A percentile compares a stretch with the other conserved stretches of the same genome.
Conservation (phyloP, 2,329 filamentous ascomycete species). For the Geosmithia putterillii region DNA sequence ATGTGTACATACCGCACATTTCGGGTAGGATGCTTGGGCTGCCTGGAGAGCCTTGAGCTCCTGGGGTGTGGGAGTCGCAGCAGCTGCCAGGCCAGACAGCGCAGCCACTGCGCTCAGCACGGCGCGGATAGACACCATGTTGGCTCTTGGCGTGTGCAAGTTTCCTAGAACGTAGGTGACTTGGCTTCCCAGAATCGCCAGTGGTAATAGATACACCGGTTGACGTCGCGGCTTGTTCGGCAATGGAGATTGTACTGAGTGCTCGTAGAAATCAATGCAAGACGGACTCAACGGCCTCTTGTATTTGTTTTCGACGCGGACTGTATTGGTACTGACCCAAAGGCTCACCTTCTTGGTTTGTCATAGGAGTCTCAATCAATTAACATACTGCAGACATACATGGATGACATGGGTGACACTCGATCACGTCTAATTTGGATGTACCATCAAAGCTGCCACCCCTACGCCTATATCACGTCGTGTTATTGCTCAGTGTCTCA, state of each 20-base stretch:
- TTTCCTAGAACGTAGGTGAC: not conserved
- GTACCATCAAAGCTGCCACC: not conserved
- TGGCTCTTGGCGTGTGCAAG: not conserved
- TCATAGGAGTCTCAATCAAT: too few relatives aligned
- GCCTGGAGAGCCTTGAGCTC: not conserved
- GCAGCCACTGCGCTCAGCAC: constrained; percentile 1
- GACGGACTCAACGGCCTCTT: not conserved
- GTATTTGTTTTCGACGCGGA: not conserved
- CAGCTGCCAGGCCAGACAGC: constrained; percentile 3
- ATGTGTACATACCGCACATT: constrained; percentile 7
- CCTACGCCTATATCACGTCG: not conserved
- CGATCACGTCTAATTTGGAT: not conserved
- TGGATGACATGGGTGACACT: too few relatives aligned
- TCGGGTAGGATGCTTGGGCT: constrained; percentile 5
- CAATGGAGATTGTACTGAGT: too few relatives aligned
- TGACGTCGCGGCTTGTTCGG: too few relatives aligned
- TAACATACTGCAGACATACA: not conserved
- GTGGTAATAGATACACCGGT: too few relatives aligned
- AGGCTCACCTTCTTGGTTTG: not conserved
- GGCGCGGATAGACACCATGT: constrained; percentile 3
- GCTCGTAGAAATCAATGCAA: not conserved
- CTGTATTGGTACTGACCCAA: not conserved
- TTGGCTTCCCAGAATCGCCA: too few relatives aligned
- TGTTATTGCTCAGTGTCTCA: not conserved
- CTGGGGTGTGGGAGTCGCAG: not conserved